These are phyloP conservation scores for Austroboletus eburneus DNA, from an alignment of 768 basidiomycete species.

Conservation along the genomic window DNA sequence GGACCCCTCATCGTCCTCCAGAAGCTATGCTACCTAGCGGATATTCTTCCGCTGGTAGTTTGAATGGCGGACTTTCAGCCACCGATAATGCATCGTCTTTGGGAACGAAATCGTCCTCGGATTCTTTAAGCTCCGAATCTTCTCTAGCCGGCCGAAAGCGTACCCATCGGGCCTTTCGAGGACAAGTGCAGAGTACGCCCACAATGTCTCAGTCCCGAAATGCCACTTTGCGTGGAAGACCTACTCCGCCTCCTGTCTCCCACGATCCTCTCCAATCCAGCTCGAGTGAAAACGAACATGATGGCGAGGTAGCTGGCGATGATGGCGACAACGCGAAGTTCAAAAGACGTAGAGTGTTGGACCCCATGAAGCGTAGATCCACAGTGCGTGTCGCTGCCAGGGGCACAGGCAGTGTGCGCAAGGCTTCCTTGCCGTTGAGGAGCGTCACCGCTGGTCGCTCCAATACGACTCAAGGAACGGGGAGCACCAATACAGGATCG, in stretches of 20 bases:
- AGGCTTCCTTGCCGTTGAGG: slow-evolving; percentile 10
- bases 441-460: slow-evolving; percentile 4
- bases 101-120: slow-evolving; percentile 39
- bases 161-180: slow-evolving; percentile 16
- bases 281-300: slow-evolving; percentile 22
- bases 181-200: background rate
- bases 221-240: slow-evolving; percentile 28
- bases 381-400: slow-evolving; percentile 23
- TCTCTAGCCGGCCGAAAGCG: slow-evolving; percentile 42
- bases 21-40: slow-evolving; percentile 18
- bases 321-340: slow-evolving; percentile 6
- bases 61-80: slow-evolving; percentile 36
- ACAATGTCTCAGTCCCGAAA: slow-evolving; percentile 12
- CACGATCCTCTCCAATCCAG: slow-evolving; percentile 18
- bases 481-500: slow-evolving; percentile 11
- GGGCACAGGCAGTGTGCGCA: slow-evolving; percentile 13
- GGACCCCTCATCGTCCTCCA: slow-evolving; percentile 47
- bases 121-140: slow-evolving; percentile 38
- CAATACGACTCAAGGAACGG: slow-evolving; percentile 7
- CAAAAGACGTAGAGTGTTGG: slow-evolving; percentile 28
- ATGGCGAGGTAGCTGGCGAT: slow-evolving; percentile 5
- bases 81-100: slow-evolving; percentile 36
- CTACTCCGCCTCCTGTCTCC: background rate
- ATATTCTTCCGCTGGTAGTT: slow-evolving; percentile 24
- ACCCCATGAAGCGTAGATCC: slow-evolving; percentile 22